phyloP scores from a whole-genome alignment of 2,329 filamentous ascomycete genomes.

The Pseudonectria foliicola region DNA sequence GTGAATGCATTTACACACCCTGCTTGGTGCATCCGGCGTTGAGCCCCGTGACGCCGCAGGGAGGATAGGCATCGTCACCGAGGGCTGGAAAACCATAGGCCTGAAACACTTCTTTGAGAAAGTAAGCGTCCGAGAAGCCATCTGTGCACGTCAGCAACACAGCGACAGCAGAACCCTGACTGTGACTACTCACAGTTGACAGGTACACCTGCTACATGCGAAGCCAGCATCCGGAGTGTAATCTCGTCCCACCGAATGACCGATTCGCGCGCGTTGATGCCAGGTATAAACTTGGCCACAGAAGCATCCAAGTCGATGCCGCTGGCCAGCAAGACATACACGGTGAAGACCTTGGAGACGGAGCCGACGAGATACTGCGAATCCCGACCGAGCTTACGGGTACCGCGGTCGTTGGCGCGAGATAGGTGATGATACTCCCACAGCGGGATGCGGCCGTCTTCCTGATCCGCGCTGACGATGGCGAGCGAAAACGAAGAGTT shows the following conservation, averaged over 20 bases:
- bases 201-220: slow-evolving; percentile 29
- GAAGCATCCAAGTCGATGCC: slow-evolving; percentile 26
- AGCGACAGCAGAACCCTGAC: neutral
- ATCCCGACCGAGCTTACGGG: slow-evolving; percentile 23
- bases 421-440: slow-evolving; percentile 37
- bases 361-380: slow-evolving; percentile 37
- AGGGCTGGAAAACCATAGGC: slow-evolving; percentile 30
- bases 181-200: slow-evolving; percentile 25
- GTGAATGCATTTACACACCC: slow-evolving; percentile 14
- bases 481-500: slow-evolving; percentile 34
- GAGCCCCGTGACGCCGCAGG: slow-evolving; percentile 29
- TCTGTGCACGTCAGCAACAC: slow-evolving; percentile 11
- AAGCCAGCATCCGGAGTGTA: slow-evolving; percentile 29
- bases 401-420: slow-evolving; percentile 27
- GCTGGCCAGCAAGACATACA: slow-evolving; percentile 29
- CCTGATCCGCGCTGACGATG: slow-evolving; percentile 26
- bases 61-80: slow-evolving; percentile 26
- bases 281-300: slow-evolving; percentile 29
- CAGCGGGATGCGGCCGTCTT: slow-evolving; percentile 19
- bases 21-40: slow-evolving; percentile 27
- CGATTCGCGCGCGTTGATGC: slow-evolving; percentile 18
- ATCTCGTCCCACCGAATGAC: slow-evolving; percentile 30
- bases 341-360: slow-evolving; percentile 32
- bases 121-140: slow-evolving; percentile 31
- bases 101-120: slow-evolving; percentile 27